Base-by-base conservation (phyloP, 179 eudicot species). In the Drosera spatulata region DNA sequence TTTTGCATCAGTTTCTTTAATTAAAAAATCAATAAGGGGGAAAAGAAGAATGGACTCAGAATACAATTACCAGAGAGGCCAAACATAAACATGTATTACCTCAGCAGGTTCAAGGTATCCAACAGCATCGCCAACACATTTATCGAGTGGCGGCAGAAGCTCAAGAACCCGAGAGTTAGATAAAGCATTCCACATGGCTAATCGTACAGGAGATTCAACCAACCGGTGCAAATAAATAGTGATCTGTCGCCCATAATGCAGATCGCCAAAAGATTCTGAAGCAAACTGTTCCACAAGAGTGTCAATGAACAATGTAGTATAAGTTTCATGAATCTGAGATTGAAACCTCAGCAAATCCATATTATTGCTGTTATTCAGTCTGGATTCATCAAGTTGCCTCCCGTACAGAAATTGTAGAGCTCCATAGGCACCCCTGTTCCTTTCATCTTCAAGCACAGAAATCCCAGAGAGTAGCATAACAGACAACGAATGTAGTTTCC, bases 401-500 rank as follows among this genome's bases (percentile, higher is more conserved):
- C 98, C 89, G 61, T 86, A 91, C 4, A 88, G 69, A 56, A 63
- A 70, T 63, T 91, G 98, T 71, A 91, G 74, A 62, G 79, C 79
- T 71, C 75, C 78, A 63, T 70, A 91, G 42, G 75, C 61, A 65
- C 68, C 80, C 74, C 93, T 79, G 69, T 80, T 88, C 75, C 75
- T 82, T 66, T 77, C 88, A 12, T 87, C 95, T 70, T 86, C 93
- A 39, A 86, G 86, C 59, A 88, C 69, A 67, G 70, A 83, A 87
- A 86, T 88, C 55, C 88, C 90, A 47, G 61, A 61, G 64, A 84
- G 79, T 66, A 91, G 71, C 41, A 70, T 71, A 50, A 77, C 80
- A 46, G 98, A 88, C 66, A 91, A 60, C 39, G 93, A 86, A 70
- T 91, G 96, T 77, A 91, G 66, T 79, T 80, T 91, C 97, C 96